Evolutionary conservation across 805 yeast species (phyloP), one percentile per base, ranked within the genome.

Genomic region (Suhomyces vadensis): DNA sequence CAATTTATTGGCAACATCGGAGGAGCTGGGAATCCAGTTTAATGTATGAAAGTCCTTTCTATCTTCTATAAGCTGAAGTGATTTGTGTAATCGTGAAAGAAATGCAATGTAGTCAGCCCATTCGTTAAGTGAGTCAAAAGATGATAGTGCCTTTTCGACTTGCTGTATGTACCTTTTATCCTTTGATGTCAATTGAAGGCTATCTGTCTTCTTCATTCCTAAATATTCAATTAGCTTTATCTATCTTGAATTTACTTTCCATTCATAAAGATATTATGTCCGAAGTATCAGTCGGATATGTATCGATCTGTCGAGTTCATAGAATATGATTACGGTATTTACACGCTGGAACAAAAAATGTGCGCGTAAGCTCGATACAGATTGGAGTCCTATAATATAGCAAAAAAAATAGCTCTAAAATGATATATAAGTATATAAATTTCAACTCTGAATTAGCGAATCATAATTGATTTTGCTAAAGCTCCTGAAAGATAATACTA

Each of bases 101-200:
- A 88, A 91, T 17, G 97, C 85, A 44, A 94, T 94, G 61, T 92
- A 90, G 61, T 94, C 99, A 10, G 99, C 98, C 99, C 99, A 94
- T 69, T 94, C 99, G 24, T 82, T 86, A 1, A 90, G 85, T 1
- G 86, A 68, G 41, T 88, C 96, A 68, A 92, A 92, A 14, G 79
- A 73, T 5, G 78, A 74, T 17, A 94, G 69, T 0, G 94, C 87
- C 52, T 83, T 78, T 41, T 86, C 92, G 9, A 92, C 76, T 45
- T 76, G 81, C n/a, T 78, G 72, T 16, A 73, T 68, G 57, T 82
- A 85, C 47, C 85, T 81, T 66, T 79, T 85, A 57, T 85, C 91
- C 55, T 82, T 81, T 1, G 48, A 41, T 1, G 44, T 36, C 39
- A 45, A 41, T 33, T 41, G 48, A 14, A 49, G 20, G 21, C 22